A percentile compares a stretch with the other conserved stretches of the same genome.
Evolutionary conservation across 176 grass and related monocot genomes (phyloP).

Genomic region (Panicum miliaceum): DNA sequence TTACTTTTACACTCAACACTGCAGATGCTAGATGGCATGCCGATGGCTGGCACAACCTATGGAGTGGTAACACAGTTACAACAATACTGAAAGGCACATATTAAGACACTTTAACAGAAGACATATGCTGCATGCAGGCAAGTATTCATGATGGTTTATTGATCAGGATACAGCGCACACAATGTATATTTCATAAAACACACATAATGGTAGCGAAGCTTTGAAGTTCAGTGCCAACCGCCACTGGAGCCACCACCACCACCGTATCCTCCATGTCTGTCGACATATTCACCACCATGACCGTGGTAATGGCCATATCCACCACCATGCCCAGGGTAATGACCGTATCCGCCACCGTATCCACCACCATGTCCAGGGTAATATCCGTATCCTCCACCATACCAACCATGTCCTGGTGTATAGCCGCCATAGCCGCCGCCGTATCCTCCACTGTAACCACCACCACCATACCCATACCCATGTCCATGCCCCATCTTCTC

Average conservation of each 20-base stretch:
- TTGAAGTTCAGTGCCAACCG: neutral
- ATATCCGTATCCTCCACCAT: neutral
- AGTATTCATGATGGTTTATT: neutral
- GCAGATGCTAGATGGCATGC: no score
- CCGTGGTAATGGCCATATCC: neutral
- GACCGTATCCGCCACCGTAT: neutral
- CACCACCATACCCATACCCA: conserved; percentile 9
- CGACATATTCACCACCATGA: neutral
- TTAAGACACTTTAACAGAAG: no score
- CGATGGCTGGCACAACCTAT: no score
- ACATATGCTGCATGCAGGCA: no score
- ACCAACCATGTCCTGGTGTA: neutral
- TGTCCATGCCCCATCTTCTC: neutral
- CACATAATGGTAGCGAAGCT: no score
- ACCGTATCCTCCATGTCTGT: neutral
- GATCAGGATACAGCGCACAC: neutral
- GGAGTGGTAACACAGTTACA: no score
- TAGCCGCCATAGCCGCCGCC: conserved; percentile 5
- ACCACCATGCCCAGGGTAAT: neutral
- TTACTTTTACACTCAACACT: no score
- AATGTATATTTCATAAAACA: neutral
- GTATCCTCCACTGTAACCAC: neutral
- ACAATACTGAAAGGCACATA: no score
- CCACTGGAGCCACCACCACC: neutral
- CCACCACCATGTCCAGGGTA: neutral